These are phyloP conservation scores for Xylaria nigripes DNA, from an alignment of 495 filamentous ascomycete species.

Conservation along the genomic window DNA sequence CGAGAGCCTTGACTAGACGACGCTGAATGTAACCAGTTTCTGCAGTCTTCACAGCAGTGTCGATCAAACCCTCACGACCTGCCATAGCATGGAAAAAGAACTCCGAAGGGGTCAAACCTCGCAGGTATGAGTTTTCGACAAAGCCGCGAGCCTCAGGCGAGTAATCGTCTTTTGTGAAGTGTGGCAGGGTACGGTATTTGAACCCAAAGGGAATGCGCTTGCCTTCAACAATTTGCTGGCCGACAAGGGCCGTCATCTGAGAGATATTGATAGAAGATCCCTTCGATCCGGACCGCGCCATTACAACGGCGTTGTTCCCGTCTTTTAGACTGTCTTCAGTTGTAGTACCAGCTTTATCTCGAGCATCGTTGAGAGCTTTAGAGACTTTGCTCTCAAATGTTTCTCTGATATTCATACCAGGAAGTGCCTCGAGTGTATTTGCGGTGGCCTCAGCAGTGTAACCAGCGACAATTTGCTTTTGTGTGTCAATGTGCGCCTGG, in stretches of 20 bases:
- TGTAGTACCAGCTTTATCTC: constrained; percentile 88
- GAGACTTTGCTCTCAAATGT: constrained; percentile 96
- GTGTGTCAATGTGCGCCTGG: constrained; percentile 61
- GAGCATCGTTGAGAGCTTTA: constrained; percentile 84
- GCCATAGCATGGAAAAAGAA: constrained; percentile 99
- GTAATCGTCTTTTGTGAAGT: constrained; percentile 99
- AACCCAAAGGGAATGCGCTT: constrained; percentile 99
- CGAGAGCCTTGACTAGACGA: constrained; percentile 92
- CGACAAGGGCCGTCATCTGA: constrained; percentile 96
- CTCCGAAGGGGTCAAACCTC: constrained; percentile 88
- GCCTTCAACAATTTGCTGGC: constrained; percentile 95
- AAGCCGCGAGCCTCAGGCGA: constrained; percentile 95
- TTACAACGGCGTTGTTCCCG: constrained; percentile 88
- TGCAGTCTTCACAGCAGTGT: constrained; percentile 98
- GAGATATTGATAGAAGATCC: constrained; percentile 98
- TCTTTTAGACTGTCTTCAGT: constrained; percentile 90
- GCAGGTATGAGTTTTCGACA: constrained; percentile 97
- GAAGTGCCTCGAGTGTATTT: constrained; percentile 77
- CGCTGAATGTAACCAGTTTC: constrained; percentile 99
- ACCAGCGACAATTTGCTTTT: constrained; percentile 69
- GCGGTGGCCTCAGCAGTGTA: constrained; percentile 71
- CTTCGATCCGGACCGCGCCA: constrained; percentile 94
- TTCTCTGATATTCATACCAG: constrained; percentile 96
- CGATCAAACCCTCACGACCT: constrained; percentile 98
- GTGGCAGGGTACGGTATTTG: constrained; percentile 93